Conservation (phyloP, 2,329 filamentous ascomycete species). For the Thielaviopsis populi region DNA sequence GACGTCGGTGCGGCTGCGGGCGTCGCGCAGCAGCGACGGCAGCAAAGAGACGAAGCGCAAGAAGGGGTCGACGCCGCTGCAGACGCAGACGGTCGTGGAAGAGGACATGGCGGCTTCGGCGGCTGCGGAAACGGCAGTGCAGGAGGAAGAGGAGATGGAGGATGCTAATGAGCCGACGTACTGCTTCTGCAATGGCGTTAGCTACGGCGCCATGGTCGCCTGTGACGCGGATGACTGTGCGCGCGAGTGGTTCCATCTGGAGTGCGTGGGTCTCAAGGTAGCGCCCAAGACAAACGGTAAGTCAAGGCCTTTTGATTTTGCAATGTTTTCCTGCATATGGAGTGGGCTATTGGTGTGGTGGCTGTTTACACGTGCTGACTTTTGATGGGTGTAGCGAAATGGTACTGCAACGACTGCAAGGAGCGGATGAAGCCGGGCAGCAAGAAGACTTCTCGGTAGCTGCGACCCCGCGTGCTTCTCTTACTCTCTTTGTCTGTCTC, state of each 20-base stretch:
- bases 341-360: too few species aligned
- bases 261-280: slow-evolving; percentile 64
- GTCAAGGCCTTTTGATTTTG: slow-evolving; percentile 25
- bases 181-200: slow-evolving; percentile 66
- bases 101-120: slow-evolving; percentile 25
- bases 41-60: slow-evolving; percentile 14
- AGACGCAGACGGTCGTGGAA: slow-evolving; percentile 4
- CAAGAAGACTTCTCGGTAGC: slow-evolving; percentile 36
- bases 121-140: slow-evolving; percentile 16
- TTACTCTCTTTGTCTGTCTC: not conserved
- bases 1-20: slow-evolving; percentile 32
- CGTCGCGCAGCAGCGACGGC: slow-evolving; percentile 32
- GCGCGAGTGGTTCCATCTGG: slow-evolving; percentile 71
- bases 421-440: slow-evolving; percentile 43
- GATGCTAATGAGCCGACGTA: slow-evolving; percentile 60
- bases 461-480: not conserved
- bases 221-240: slow-evolving; percentile 61
- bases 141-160: slow-evolving; percentile 40
- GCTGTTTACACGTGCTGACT: slow-evolving; percentile 21
- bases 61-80: slow-evolving; percentile 14
- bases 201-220: slow-evolving; percentile 73
- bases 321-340: not conserved
- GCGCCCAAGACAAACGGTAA: slow-evolving; percentile 62
- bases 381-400: slow-evolving; percentile 44
- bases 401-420: slow-evolving; percentile 70